Conservation (phyloP, 2,329 filamentous ascomycete species). For the Colletotrichum orbiculare region DNA sequence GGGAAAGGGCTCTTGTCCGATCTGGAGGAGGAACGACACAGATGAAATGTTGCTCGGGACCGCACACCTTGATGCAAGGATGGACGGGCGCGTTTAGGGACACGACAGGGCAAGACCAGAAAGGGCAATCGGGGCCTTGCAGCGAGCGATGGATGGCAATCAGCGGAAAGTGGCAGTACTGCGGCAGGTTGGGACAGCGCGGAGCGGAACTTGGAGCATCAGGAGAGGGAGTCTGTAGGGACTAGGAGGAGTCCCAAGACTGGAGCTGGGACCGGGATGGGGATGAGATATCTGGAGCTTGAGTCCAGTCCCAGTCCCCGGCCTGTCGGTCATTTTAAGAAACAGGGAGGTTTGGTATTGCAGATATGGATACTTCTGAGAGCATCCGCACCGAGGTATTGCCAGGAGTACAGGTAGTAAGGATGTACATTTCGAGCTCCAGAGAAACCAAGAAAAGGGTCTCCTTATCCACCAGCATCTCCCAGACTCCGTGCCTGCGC, state of each 20-base stretch:
- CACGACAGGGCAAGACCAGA: neutral
- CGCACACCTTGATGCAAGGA: neutral
- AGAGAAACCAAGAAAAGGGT: neutral
- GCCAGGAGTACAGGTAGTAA: neutral
- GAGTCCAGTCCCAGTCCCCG: neutral
- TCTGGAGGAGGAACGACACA: slow-evolving; percentile 12
- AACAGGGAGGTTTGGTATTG: slow-evolving; percentile 26
- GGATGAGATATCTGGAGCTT: neutral
- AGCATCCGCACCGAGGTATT: neutral
- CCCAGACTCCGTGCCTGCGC: slow-evolving; percentile 1
- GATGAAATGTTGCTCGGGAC: slow-evolving; percentile 33
- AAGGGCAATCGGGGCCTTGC: slow-evolving; percentile 8
- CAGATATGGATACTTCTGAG: slow-evolving; percentile 18
- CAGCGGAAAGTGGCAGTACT: neutral
- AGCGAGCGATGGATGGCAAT: slow-evolving; percentile 8
- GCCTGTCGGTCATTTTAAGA: slow-evolving; percentile 28
- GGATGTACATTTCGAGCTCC: neutral
- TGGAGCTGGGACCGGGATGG: neutral
- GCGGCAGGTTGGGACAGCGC: slow-evolving; percentile 11
- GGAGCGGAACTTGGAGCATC: slow-evolving; percentile 16
- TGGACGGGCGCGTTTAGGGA: slow-evolving; percentile 3
- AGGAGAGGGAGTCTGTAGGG: neutral
- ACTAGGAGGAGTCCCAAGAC: too few species aligned
- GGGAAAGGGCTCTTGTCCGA: neutral
- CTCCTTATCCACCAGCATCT: slow-evolving; percentile 21